Conservation (phyloP, 768 basidiomycete genomes). For the Tulasnella sp. region DNA sequence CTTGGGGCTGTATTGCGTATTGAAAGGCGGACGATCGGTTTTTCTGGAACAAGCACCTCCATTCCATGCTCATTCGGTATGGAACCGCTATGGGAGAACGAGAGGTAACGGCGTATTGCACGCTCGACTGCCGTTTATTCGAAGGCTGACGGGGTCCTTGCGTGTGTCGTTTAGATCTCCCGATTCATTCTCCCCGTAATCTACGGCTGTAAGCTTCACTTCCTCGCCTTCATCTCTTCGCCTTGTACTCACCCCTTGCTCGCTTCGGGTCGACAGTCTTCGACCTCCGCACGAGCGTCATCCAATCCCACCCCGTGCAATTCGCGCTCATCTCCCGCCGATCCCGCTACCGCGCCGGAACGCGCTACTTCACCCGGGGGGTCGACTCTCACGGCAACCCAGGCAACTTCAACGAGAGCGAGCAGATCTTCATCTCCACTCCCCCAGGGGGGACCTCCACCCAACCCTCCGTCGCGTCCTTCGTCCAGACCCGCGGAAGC, state of each 20-base stretch:
- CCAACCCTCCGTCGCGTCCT: slow-evolving; percentile 45
- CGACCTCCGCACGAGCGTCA: slow-evolving; percentile 60
- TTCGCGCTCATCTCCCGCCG: slow-evolving; percentile 86
- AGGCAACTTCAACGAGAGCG: slow-evolving; percentile 97
- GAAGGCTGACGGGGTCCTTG: slow-evolving; percentile 5
- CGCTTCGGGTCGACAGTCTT: slow-evolving; percentile 33
- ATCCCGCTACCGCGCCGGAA: slow-evolving; percentile 88
- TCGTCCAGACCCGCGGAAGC: slow-evolving; percentile 89
- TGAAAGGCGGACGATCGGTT: slow-evolving; percentile 87
- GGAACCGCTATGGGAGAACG: slow-evolving; percentile 40
- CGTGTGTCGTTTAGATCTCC: slow-evolving; percentile 45
- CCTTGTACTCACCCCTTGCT: background rate
- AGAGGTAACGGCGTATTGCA: slow-evolving; percentile 44
- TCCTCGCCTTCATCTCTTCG: background rate
- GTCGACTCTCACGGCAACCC: slow-evolving; percentile 81
- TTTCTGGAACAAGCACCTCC: slow-evolving; percentile 90
- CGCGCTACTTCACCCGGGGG: slow-evolving; percentile 93
- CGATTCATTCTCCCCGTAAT: slow-evolving; percentile 88
- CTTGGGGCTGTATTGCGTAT: background rate
- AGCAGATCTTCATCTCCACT: slow-evolving; percentile 64
- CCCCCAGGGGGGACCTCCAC: slow-evolving; percentile 5
- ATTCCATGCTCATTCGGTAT: slow-evolving; percentile 48
- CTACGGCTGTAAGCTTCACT: slow-evolving; percentile 53
- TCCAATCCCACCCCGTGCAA: slow-evolving; percentile 69
- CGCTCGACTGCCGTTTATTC: background rate